Conservation (phyloP, 1,284 basidiomycete species). For the Porodaedalea pini region DNA sequence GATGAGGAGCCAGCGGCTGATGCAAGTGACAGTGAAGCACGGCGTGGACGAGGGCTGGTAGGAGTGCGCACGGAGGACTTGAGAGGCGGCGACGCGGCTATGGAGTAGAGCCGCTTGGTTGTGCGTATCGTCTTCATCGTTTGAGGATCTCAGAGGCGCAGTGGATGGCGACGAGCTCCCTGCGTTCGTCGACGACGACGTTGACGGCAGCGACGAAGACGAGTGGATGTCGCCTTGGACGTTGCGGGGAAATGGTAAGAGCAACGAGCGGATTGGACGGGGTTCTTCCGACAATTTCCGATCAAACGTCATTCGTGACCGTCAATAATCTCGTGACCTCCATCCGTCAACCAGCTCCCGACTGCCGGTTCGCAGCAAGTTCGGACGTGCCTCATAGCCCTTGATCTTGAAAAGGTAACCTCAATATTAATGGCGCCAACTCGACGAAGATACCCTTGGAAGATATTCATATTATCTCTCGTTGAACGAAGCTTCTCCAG, state of each 20-base stretch:
- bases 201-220: neutral
- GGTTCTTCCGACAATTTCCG: neutral
- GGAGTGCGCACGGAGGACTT: constrained; percentile 2
- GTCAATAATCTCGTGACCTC: no score
- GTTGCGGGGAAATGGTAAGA: constrained; percentile 8
- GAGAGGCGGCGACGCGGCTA: constrained; percentile 9
- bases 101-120: constrained; percentile 13
- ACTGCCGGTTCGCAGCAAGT: no score
- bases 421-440: no score
- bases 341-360: no score
- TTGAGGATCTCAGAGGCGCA: no score
- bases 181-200: neutral
- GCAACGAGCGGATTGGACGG: neutral
- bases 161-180: neutral
- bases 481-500: no score
- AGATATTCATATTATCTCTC: no score
- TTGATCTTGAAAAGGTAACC: no score
- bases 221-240: neutral
- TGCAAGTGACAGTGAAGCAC: constrained; percentile 9
- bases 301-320: neutral
- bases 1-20: neutral
- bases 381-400: no score
- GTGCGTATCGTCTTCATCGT: constrained; percentile 14
- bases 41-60: constrained; percentile 10
- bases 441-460: no score